These are phyloP conservation scores for Zasmidium cellare DNA, from an alignment of 2,329 filamentous ascomycete species.

Conservation along the genomic window DNA sequence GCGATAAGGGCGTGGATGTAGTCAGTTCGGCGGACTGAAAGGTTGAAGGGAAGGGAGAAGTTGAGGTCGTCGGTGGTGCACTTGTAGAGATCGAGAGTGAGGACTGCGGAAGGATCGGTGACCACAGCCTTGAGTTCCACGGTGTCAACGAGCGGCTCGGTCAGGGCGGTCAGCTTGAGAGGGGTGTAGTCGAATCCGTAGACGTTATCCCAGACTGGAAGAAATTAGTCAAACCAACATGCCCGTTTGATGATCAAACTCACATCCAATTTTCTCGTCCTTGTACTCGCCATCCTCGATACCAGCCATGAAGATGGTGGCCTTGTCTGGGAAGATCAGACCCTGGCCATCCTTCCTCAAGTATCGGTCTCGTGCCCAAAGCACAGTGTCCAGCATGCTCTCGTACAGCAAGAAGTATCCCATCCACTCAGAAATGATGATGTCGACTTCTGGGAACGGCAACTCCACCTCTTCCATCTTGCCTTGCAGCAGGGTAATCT, in stretches of 20 bases:
- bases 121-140: constrained; percentile 97
- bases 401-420: constrained; percentile 99
- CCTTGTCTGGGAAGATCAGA: constrained; percentile 98
- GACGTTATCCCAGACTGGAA: constrained; percentile 94
- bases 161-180: constrained; percentile 88
- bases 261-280: constrained; percentile 99
- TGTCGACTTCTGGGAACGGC: constrained; percentile 93
- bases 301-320: constrained; percentile 92
- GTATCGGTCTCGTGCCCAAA: constrained; percentile 94
- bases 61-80: constrained; percentile 84
- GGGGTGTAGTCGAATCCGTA: constrained; percentile 97
- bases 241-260: constrained; percentile 41
- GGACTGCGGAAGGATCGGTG: constrained; percentile 80
- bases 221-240: constrained; percentile 21
- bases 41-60: constrained; percentile 76
- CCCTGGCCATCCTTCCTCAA: constrained; percentile 70
- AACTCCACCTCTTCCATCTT: constrained; percentile 99
- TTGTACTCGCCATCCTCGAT: constrained; percentile 99
- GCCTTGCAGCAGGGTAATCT: constrained; percentile 96
- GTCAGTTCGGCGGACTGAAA: constrained; percentile 80
- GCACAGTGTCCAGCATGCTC: constrained; percentile 96
- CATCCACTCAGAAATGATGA: constrained; percentile 99
- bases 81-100: constrained; percentile 90
- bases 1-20: constrained; percentile 95
- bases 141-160: constrained; percentile 94